Evolutionary conservation across 805 yeast species (phyloP).

Genomic region (Scheffersomyces lignosus): DNA sequence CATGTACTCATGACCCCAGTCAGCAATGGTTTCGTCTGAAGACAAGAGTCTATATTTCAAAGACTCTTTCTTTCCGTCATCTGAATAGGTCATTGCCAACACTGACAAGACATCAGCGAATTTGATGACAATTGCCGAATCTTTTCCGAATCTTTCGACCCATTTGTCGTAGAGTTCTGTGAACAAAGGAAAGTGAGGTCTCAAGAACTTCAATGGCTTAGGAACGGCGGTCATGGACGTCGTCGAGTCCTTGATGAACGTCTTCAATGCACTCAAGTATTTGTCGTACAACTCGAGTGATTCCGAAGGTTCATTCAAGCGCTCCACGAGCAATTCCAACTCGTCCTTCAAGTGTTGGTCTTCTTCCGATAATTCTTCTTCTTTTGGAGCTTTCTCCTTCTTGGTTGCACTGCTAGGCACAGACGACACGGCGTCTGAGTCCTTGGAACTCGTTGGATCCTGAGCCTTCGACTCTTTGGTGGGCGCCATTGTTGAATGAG

Average conservation of each 20-base stretch:
- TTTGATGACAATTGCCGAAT: slow-evolving; percentile 45
- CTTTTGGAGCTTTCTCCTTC: slow-evolving; percentile 35
- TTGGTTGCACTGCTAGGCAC: slow-evolving; percentile 18
- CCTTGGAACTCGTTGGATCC: too few species aligned
- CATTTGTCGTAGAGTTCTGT: slow-evolving; percentile 66
- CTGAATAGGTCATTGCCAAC: slow-evolving; percentile 91
- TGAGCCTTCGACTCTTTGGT: slow-evolving; percentile 23
- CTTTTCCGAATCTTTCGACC: slow-evolving; percentile 35
- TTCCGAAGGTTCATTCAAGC: slow-evolving; percentile 57
- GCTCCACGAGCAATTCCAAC: slow-evolving; percentile 82
- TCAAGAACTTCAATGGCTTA: slow-evolving; percentile 91
- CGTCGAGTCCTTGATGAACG: slow-evolving; percentile 84
- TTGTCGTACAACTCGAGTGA: slow-evolving; percentile 49
- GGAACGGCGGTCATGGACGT: slow-evolving; percentile 99
- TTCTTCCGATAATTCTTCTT: slow-evolving; percentile 90
- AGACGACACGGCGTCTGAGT: too few species aligned
- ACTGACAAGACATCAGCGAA: slow-evolving; percentile 91
- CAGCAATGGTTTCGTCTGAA: slow-evolving; percentile 57
- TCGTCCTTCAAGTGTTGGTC: slow-evolving; percentile 86
- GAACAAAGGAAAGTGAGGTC: slow-evolving; percentile 80
- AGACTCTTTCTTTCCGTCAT: slow-evolving; percentile 75
- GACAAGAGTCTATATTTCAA: slow-evolving; percentile 74
- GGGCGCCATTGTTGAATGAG: slow-evolving; percentile 41
- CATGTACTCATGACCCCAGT: slow-evolving; percentile 98
- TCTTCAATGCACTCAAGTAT: slow-evolving; percentile 70